These are phyloP conservation scores for Phycomyces nitens DNA, from an alignment of 192 early-diverging fungal species.

Conservation along the genomic window DNA sequence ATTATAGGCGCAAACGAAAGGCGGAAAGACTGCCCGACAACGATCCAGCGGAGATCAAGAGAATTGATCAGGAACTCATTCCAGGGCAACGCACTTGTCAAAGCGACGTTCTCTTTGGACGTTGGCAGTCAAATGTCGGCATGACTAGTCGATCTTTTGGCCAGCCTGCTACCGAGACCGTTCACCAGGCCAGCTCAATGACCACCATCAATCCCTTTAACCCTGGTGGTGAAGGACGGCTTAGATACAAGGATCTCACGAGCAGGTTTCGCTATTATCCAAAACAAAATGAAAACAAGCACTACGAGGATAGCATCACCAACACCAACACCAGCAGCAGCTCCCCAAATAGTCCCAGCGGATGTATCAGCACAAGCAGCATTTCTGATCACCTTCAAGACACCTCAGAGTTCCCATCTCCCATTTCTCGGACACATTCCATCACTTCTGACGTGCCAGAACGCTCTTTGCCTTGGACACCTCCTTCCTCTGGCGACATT, in stretches of 20 bases:
- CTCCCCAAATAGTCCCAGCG: no score
- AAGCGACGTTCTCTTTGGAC: constrained; percentile 8
- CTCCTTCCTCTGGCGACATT: background rate
- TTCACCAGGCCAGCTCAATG: background rate
- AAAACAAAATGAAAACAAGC: background rate
- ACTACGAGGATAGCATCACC: no score
- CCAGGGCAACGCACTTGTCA: constrained; percentile 1
- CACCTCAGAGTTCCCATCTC: background rate
- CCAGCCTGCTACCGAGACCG: background rate
- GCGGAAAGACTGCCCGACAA: background rate
- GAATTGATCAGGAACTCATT: background rate
- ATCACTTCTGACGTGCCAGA: background rate
- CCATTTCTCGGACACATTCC: background rate
- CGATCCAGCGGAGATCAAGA: background rate
- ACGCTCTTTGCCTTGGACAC: background rate
- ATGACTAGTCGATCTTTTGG: background rate
- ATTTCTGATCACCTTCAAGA: no score
- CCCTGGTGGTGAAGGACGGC: background rate
- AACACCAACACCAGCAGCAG: no score
- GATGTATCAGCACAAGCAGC: no score
- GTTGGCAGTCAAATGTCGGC: constrained; percentile 11
- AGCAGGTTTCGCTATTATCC: constrained; percentile 5
- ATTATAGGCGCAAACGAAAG: background rate
- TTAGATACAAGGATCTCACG: constrained; percentile 1
- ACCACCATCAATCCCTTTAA: background rate